A percentile compares a stretch with the other conserved stretches of the same genome.
Conservation (phyloP, 345 rosid genomes). For the Lepidium africanum region DNA sequence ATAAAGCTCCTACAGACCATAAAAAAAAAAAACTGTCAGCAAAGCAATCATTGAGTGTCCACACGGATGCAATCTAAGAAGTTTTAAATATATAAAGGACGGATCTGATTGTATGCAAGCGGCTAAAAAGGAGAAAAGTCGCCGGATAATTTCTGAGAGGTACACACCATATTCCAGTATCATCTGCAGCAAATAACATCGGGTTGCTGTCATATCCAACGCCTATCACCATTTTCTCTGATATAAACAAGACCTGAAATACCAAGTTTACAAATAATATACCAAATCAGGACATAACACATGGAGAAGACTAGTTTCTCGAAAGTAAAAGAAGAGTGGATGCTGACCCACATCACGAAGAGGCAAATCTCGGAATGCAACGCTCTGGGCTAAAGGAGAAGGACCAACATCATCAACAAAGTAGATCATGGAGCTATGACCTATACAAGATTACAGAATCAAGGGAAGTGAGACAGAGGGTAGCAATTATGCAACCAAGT, state of each 20-base stretch:
- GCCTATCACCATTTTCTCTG: conserved; percentile 90
- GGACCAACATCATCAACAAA: conserved; percentile 98
- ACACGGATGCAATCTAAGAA: too few species aligned
- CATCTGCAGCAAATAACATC: conserved; percentile 92
- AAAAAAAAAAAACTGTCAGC: conserved; percentile 1
- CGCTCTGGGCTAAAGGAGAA: conserved; percentile 89
- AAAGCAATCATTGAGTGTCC: not conserved
- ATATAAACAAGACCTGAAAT: conserved; percentile 72
- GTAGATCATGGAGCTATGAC: conserved; percentile 95
- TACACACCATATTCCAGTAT: conserved; percentile 85
- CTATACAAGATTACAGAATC: conserved; percentile 34
- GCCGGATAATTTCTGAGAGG: not conserved
- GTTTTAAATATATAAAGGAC: not conserved
- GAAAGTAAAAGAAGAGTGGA: conserved; percentile 49
- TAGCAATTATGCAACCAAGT: not conserved
- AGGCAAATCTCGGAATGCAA: conserved; percentile 87
- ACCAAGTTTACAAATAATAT: not conserved
- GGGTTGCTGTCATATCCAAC: conserved; percentile 96
- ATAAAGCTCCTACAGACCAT: conserved; percentile 60
- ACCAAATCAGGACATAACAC: conserved; percentile 20
- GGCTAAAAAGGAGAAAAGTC: not conserved
- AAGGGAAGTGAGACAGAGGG: conserved; percentile 14
- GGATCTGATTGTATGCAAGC: not conserved
- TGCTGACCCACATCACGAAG: conserved; percentile 99
- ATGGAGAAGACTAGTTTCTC: conserved; percentile 18